Percentiles rank a stretch among this genome's conserved stretches.
Conservation (phyloP, 805 yeast species). For the Saccharomycopsis oosterbeekiorum region DNA sequence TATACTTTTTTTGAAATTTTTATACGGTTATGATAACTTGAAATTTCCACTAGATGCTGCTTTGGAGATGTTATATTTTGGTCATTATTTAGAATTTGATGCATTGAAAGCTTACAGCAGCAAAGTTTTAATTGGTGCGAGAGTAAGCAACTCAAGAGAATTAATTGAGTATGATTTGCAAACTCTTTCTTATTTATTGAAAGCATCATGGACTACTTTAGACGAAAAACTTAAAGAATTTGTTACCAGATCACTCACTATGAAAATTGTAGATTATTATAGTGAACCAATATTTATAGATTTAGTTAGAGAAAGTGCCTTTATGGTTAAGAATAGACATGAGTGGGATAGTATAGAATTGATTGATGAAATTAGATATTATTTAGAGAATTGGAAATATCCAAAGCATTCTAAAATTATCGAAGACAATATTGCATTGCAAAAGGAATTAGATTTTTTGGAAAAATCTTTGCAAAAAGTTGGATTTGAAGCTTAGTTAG, state of each 20-base stretch:
- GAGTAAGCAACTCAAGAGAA: background rate
- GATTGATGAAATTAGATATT: constrained; percentile 67
- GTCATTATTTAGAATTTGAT: constrained; percentile 33
- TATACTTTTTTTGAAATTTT: constrained; percentile 41
- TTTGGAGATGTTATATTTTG: constrained; percentile 46
- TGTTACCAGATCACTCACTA: constrained; percentile 50
- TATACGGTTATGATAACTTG: constrained; percentile 49
- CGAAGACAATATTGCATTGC: background rate
- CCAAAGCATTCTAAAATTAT: background rate
- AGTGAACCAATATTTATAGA: constrained; percentile 2
- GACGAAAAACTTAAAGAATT: constrained; percentile 55
- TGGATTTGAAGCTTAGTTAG: background rate
- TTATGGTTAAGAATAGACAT: constrained; percentile 48
- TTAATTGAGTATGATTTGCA: constrained; percentile 1
- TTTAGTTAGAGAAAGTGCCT: constrained; percentile 33
- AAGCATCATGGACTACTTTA: constrained; percentile 60
- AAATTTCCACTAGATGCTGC: constrained; percentile 41
- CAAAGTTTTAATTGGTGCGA: background rate
- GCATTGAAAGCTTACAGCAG: background rate
- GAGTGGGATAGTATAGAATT: constrained; percentile 75
- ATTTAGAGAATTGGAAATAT: constrained; percentile 26
- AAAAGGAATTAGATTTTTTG: background rate
- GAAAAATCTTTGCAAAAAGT: background rate
- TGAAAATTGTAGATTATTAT: constrained; percentile 32
- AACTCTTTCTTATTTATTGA: constrained; percentile 41